Conservation (phyloP, 345 rosid species). For the Citrus maxima region DNA sequence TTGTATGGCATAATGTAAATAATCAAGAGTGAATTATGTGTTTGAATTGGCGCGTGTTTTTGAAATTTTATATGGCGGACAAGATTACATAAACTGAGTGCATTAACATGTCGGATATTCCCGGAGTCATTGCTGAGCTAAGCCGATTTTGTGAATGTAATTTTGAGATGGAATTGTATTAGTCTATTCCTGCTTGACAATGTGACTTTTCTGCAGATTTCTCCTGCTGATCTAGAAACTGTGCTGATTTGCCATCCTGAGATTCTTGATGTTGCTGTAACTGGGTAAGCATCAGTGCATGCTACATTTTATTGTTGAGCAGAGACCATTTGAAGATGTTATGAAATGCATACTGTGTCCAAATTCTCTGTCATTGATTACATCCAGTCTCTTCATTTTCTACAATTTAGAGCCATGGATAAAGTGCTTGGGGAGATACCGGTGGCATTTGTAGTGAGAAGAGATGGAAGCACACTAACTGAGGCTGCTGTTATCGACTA, state of each 20-base stretch:
- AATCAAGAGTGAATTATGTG: not conserved
- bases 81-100: not conserved
- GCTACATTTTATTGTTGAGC: not conserved
- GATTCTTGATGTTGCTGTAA: conserved; percentile 71
- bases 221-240: conserved; percentile 91
- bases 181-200: not conserved
- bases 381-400: not conserved
- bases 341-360: not conserved
- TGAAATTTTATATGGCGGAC: not conserved
- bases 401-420: conserved; percentile 35
- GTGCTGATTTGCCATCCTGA: conserved; percentile 65
- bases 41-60: not conserved
- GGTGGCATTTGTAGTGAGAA: conserved; percentile 72
- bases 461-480: conserved; percentile 40
- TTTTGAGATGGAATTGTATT: not conserved
- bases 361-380: no score
- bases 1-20: not conserved
- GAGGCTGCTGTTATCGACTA: conserved; percentile 47
- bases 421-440: conserved; percentile 79
- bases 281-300: conserved; percentile 40
- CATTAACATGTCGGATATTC: not conserved
- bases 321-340: conserved; percentile 1
- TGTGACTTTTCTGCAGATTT: conserved; percentile 46
- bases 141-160: not conserved
- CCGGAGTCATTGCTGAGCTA: not conserved